phyloP scores from a whole-genome alignment of 163 green algal species.

The Volvox carteri region DNA sequence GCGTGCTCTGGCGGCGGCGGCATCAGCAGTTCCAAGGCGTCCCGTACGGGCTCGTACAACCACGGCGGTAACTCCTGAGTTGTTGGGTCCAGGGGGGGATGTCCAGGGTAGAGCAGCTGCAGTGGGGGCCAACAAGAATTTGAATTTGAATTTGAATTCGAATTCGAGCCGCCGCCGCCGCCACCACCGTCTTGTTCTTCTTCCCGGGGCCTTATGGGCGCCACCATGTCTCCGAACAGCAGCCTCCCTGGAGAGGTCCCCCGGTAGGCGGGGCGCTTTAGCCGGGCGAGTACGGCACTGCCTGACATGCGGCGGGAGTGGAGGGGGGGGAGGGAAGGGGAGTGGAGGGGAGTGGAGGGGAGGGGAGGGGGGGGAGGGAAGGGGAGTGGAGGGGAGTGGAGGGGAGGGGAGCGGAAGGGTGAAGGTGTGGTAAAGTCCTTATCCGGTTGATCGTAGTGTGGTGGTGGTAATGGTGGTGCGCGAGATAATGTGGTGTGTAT shows the following conservation, averaged over 20 bases:
- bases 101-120: neutral
- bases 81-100: neutral
- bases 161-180: no score
- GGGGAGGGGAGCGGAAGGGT: neutral
- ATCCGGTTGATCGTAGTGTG: no score
- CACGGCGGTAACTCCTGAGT: neutral
- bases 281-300: slow-evolving; percentile 3
- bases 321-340: neutral
- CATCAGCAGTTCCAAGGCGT: slow-evolving; percentile 19
- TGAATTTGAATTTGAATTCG: no score
- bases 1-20: slow-evolving; percentile 1
- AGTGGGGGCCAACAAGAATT: neutral
- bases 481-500: no score
- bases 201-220: no score
- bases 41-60: neutral
- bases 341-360: neutral
- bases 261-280: neutral
- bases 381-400: neutral
- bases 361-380: no score
- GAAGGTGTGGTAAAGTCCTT: no score
- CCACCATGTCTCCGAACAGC: slow-evolving; percentile 50
- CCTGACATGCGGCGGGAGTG: neutral
- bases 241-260: neutral
- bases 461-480: no score
- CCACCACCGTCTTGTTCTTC: no score